Conservation (phyloP, 2,329 filamentous ascomycete genomes). For the Furcasterigmium furcatum region DNA sequence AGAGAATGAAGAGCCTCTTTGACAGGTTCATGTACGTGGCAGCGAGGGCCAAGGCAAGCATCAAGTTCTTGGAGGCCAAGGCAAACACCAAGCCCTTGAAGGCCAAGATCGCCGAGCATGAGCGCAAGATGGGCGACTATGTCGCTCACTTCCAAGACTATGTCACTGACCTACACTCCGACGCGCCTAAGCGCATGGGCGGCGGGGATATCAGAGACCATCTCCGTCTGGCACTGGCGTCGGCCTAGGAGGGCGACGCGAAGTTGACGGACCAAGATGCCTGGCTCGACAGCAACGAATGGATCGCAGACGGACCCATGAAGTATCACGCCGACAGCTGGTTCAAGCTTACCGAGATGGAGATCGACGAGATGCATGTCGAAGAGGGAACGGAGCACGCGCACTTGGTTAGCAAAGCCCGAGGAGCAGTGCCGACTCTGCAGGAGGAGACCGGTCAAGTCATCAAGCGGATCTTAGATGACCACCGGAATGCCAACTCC, state of each 20-base stretch:
- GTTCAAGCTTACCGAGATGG: neutral
- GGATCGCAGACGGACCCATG: neutral
- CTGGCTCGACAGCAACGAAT: neutral
- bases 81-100: neutral
- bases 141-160: slow-evolving; percentile 8
- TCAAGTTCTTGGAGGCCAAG: neutral
- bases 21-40: slow-evolving; percentile 15
- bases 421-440: neutral
- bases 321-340: neutral
- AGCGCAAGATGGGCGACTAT: slow-evolving; percentile 6
- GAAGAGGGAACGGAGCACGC: neutral
- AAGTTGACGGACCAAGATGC: neutral
- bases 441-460: no score
- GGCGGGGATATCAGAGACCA: neutral
- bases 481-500: neutral
- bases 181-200: neutral
- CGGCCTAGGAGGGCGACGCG: neutral
- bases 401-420: neutral
- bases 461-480: no score
- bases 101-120: neutral
- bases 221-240: neutral
- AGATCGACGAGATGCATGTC: neutral
- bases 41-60: neutral
- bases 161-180: neutral
- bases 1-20: slow-evolving; percentile 12